A percentile compares a stretch with the other conserved stretches of the same genome.
Evolutionary conservation across 2,329 filamentous ascomycete genomes (phyloP).

Genomic region (Aureobasidium pullulans): DNA sequence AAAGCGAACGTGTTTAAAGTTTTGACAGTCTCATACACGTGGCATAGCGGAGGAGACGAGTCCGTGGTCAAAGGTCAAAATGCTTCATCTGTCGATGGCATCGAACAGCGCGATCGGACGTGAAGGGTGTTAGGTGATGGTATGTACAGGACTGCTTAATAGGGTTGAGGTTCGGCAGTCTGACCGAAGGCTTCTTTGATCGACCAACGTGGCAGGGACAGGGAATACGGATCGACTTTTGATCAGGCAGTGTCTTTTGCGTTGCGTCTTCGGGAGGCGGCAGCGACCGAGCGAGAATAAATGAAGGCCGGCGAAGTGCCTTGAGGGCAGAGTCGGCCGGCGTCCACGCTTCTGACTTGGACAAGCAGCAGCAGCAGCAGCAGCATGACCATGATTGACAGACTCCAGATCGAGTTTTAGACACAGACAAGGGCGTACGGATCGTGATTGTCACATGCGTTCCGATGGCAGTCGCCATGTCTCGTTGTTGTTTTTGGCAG

Average conservation of each 20-base stretch:
- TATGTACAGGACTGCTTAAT: not conserved
- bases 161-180: not conserved
- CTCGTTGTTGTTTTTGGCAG: not conserved
- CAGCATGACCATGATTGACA: not conserved
- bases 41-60: not conserved
- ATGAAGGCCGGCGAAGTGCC: not conserved
- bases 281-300: not conserved
- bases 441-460: no score
- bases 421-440: no score
- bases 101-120: not conserved
- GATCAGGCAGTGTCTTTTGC: not conserved
- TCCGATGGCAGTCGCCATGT: not conserved
- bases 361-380: not conserved
- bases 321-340: not conserved
- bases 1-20: not conserved
- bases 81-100: not conserved
- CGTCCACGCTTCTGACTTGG: not conserved
- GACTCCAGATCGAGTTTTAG: no score
- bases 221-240: not conserved
- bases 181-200: not conserved
- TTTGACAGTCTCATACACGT: not conserved
- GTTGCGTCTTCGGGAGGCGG: slow-evolving; percentile 3
- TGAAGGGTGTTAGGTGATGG: not conserved
- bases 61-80: not conserved
- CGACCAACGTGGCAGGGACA: not conserved